Conservation (phyloP, 2,329 filamentous ascomycete genomes). For the Verticillium dahliae region DNA sequence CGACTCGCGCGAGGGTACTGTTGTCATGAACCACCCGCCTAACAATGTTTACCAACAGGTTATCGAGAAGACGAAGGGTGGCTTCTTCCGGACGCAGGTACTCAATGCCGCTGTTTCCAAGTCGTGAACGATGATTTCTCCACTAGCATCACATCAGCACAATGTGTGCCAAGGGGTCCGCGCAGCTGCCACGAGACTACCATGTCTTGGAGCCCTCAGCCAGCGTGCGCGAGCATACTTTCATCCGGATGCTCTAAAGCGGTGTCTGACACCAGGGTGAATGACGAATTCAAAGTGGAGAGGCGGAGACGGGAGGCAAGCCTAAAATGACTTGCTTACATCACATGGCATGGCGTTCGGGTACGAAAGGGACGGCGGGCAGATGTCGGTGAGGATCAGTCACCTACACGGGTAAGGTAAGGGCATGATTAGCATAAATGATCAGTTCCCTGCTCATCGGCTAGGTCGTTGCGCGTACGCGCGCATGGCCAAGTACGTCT, state of each 20-base stretch:
- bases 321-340: conserved; percentile 9
- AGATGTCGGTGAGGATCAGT: not conserved
- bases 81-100: conserved; percentile 97
- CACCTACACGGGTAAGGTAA: not conserved
- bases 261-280: not conserved
- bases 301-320: not conserved
- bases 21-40: conserved; percentile 98
- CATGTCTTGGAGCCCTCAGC: not conserved
- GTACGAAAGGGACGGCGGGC: conserved; percentile 5
- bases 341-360: conserved; percentile 13
- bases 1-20: conserved; percentile 96
- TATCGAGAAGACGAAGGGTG: conserved; percentile 97
- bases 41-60: conserved; percentile 99
- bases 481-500: not conserved
- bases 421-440: not conserved
- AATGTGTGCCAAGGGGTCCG: not conserved
- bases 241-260: not conserved
- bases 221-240: not conserved
- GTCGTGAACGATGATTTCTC: conserved; percentile 20
- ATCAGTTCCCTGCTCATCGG: not conserved
- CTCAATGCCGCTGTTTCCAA: conserved; percentile 62
- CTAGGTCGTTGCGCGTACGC: not conserved
- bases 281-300: not conserved
- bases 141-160: not conserved
- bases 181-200: not conserved